phyloP scores from a whole-genome alignment of 2,329 filamentous ascomycete genomes.

The Ceratocystis colombiana region DNA sequence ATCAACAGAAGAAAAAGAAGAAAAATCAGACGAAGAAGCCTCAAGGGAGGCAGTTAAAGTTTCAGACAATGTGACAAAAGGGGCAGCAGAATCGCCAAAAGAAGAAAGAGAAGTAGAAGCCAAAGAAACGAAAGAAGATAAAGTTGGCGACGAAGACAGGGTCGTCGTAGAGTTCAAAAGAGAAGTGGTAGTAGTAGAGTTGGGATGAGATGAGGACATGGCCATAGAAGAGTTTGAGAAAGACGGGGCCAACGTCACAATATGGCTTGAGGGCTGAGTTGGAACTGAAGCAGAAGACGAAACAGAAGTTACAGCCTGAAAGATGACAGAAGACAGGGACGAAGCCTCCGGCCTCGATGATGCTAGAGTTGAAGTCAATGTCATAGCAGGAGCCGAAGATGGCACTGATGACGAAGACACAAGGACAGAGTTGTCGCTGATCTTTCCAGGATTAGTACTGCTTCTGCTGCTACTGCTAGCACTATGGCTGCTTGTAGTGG shows the following conservation, averaged over 20 bases:
- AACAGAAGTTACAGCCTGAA: background rate
- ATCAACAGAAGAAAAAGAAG: conserved; percentile 7
- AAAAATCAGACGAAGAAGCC: background rate
- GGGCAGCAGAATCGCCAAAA: conserved; percentile 7
- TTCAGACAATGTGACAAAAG: conserved; percentile 1
- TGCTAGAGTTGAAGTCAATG: background rate
- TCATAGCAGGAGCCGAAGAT: background rate
- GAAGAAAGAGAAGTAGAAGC: conserved; percentile 2
- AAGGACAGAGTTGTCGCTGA: background rate
- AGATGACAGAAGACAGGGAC: background rate
- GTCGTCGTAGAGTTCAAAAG: background rate
- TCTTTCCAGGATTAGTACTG: background rate
- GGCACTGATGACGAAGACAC: conserved; percentile 3
- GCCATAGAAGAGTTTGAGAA: conserved; percentile 5
- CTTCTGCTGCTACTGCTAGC: background rate
- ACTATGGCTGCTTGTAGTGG: background rate
- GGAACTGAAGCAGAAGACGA: background rate
- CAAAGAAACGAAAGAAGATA: conserved; percentile 7
- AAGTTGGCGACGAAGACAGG: background rate
- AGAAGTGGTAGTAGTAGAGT: background rate
- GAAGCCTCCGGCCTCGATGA: background rate
- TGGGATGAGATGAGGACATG: background rate
- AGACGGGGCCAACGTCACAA: background rate
- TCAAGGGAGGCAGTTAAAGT: background rate
- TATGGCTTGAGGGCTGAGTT: background rate